These are phyloP conservation scores for Ophiostoma pallidulum DNA, from an alignment of 2,329 filamentous ascomycete species.

Conservation along the genomic window DNA sequence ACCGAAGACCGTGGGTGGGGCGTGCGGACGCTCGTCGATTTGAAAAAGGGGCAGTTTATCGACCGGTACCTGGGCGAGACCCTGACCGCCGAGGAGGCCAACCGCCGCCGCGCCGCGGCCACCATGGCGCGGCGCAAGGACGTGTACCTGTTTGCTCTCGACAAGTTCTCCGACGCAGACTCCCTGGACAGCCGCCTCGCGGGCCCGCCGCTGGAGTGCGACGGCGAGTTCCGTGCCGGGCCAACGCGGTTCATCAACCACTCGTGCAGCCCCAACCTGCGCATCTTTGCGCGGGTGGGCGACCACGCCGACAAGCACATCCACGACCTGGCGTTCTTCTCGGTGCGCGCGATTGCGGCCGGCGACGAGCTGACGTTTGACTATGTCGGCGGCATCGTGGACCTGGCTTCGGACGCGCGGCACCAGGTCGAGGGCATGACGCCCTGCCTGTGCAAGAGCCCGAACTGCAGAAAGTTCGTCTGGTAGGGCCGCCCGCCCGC, in stretches of 20 bases:
- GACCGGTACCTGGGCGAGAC: conserved; percentile 70
- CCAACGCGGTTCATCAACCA: conserved; percentile 79
- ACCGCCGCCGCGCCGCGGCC: conserved; percentile 49
- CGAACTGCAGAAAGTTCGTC: conserved; percentile 58
- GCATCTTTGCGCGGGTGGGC: conserved; percentile 70
- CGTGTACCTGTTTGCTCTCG: conserved; percentile 70
- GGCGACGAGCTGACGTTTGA: conserved; percentile 71
- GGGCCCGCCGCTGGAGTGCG: conserved; percentile 49
- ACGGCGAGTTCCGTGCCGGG: conserved; percentile 68
- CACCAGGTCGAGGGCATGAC: conserved; percentile 44
- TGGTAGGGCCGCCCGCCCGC: no score
- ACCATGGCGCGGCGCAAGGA: conserved; percentile 55
- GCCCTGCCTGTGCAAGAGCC: conserved; percentile 51
- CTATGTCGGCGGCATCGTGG: conserved; percentile 58
- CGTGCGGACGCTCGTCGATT: conserved; percentile 53
- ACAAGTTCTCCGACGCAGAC: conserved; percentile 60
- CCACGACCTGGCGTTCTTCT: conserved; percentile 71
- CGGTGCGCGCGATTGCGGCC: conserved; percentile 53
- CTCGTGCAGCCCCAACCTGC: conserved; percentile 67
- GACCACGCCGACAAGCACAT: conserved; percentile 65
- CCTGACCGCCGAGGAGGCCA: conserved; percentile 55
- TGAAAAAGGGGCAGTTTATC: conserved; percentile 67
- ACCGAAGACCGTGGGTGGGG: conserved; percentile 69
- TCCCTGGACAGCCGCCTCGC: conserved; percentile 48
- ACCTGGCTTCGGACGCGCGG: conserved; percentile 38